These are phyloP conservation scores for Coemansia sp. DNA, from an alignment of 192 early-diverging fungal species.

Conservation along the genomic window DNA sequence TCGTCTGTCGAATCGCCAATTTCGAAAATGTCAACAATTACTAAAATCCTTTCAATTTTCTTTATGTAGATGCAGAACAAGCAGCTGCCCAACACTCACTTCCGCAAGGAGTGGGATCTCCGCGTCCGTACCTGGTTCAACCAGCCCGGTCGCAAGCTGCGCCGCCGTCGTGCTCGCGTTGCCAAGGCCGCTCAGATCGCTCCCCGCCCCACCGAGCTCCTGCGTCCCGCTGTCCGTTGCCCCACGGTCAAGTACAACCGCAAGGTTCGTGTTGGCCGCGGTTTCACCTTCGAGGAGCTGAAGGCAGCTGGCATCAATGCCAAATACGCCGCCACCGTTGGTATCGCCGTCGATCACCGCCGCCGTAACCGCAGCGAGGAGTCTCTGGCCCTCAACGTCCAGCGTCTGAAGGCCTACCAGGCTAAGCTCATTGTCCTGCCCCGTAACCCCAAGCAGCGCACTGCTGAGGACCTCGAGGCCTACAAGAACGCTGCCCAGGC, in stretches of 20 bases:
- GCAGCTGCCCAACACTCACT: slow-evolving; percentile 91
- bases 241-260: slow-evolving; percentile 98
- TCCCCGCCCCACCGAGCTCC: slow-evolving; percentile 94
- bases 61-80: slow-evolving; percentile 86
- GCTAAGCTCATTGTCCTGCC: slow-evolving; percentile 97
- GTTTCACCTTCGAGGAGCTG: slow-evolving; percentile 98
- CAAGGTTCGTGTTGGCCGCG: slow-evolving; percentile 95
- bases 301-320: slow-evolving; percentile 93
- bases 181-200: slow-evolving; percentile 96
- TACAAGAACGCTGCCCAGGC: slow-evolving; percentile 56
- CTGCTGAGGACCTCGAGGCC: slow-evolving; percentile 44
- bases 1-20: not conserved
- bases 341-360: slow-evolving; percentile 96
- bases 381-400: slow-evolving; percentile 90
- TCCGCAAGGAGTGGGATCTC: slow-evolving; percentile 98
- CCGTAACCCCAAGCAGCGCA: slow-evolving; percentile 88
- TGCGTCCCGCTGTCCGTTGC: slow-evolving; percentile 96
- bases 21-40: not conserved
- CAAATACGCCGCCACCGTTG: slow-evolving; percentile 94
- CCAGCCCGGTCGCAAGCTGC: slow-evolving; percentile 95
- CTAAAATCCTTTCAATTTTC: not conserved
- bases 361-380: slow-evolving; percentile 95
- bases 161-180: slow-evolving; percentile 82
- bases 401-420: slow-evolving; percentile 94
- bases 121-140: slow-evolving; percentile 99